Evolutionary conservation across 2,329 filamentous ascomycete genomes (phyloP).

Genomic region (Malbranchea zuffiana): DNA sequence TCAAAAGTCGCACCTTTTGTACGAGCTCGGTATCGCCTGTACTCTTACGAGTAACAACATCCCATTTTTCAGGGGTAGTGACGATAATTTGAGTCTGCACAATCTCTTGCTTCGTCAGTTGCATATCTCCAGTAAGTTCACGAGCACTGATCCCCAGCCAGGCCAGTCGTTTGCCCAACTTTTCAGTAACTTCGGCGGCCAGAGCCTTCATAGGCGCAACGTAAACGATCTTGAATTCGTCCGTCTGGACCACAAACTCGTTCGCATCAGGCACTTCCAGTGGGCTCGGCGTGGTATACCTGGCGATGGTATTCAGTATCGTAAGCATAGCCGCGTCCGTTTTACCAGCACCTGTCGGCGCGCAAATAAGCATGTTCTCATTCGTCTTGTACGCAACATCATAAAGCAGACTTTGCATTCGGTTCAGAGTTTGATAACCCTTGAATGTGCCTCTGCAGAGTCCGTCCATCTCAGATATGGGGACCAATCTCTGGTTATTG

Average conservation of each 20-base stretch:
- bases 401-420: slow-evolving; percentile 96
- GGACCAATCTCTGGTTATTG: slow-evolving; percentile 61
- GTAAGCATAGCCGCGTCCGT: slow-evolving; percentile 97
- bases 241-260: slow-evolving; percentile 69
- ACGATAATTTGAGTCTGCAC: slow-evolving; percentile 95
- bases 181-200: slow-evolving; percentile 90
- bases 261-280: slow-evolving; percentile 59
- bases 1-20: slow-evolving; percentile 88
- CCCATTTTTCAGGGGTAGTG: slow-evolving; percentile 98
- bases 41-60: slow-evolving; percentile 92
- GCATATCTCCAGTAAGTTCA: slow-evolving; percentile 97
- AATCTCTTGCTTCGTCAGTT: slow-evolving; percentile 92
- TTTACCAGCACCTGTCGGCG: slow-evolving; percentile 95
- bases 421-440: slow-evolving; percentile 84
- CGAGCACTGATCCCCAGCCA: slow-evolving; percentile 90
- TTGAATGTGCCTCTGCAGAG: slow-evolving; percentile 86
- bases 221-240: slow-evolving; percentile 97
- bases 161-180: slow-evolving; percentile 77
- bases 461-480: slow-evolving; percentile 74
- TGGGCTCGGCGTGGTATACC: slow-evolving; percentile 72
- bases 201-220: slow-evolving; percentile 98
- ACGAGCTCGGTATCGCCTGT: slow-evolving; percentile 96
- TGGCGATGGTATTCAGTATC: slow-evolving; percentile 78
- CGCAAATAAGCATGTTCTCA: slow-evolving; percentile 98
- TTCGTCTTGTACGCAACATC: slow-evolving; percentile 90